Conservation (phyloP, 164 flowering plant species). For the Dillenia suffruticosa region DNA sequence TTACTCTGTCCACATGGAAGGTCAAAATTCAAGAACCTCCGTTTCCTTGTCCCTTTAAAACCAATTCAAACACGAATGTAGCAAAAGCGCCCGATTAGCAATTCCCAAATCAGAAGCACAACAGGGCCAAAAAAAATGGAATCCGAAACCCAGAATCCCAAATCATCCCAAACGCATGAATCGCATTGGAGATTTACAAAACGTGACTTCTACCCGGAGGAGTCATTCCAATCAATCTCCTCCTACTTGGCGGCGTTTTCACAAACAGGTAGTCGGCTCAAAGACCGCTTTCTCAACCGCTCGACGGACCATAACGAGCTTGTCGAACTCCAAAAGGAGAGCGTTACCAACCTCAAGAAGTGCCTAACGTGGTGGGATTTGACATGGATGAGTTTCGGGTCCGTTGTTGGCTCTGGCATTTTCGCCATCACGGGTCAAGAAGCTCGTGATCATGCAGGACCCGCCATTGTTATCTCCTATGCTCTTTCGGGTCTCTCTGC, state of each 20-base stretch:
- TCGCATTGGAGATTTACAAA: constrained; percentile 73
- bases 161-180: background rate
- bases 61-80: too few relatives aligned
- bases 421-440: constrained; percentile 72
- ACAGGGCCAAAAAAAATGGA: too few relatives aligned
- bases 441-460: constrained; percentile 60
- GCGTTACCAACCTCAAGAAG: constrained; percentile 45
- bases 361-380: constrained; percentile 93
- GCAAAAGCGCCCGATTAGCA: too few relatives aligned
- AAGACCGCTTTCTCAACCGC: constrained; percentile 57
- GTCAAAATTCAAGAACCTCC: too few relatives aligned
- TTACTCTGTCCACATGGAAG: too few relatives aligned
- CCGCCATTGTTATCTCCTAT: constrained; percentile 60
- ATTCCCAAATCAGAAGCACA: too few relatives aligned
- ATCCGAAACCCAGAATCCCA: too few relatives aligned
- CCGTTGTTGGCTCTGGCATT: constrained; percentile 86
- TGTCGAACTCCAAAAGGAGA: constrained; percentile 27
- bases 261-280: constrained; percentile 48
- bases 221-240: constrained; percentile 44
- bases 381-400: constrained; percentile 73
- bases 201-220: constrained; percentile 73
- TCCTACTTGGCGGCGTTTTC: constrained; percentile 55
- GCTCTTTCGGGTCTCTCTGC: constrained; percentile 66
- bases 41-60: too few relatives aligned
- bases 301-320: constrained; percentile 60